Base-by-base conservation (phyloP, 2,329 filamentous ascomycete genomes). In the Cercospora citrullina region DNA sequence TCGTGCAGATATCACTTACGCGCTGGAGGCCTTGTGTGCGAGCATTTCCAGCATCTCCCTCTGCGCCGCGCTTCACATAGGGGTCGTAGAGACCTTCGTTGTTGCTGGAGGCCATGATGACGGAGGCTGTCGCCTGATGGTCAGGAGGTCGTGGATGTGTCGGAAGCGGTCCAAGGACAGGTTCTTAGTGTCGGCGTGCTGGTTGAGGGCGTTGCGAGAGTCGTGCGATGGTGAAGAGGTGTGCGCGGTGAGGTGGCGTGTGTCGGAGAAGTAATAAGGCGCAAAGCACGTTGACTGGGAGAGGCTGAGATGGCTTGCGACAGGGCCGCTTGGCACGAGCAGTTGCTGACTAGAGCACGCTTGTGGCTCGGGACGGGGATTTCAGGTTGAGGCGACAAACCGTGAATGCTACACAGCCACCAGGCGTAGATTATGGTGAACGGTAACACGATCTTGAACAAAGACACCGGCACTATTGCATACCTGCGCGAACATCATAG, bases 41-140 rank as follows among this genome's bases (percentile, higher is more conserved):
- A 63, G 65, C 60, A 64, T 71, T 71, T 53, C 67, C 65, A 42
- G 63, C 61, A 61, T 69, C 69, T 42, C 67, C 65, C 48, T 70
- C 71, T 60, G 70, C 72, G 51, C 71, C 72, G 58, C 72, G 72
- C 71, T 73, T 71, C 68, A 73, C 72, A 62, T 73, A 73, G 53
- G 72, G 72, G 71, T 73, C 72, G 65, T 73, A 73, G 66, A 73
- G 72, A 66, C 69, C 69, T 64, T 66, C 69, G 63, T 60, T 62
- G 61, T 71, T 70, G 69, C 60, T 72, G 67, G 36, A 63, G 60
- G 71, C 63, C 71, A 72, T 72, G 62, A 51, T 72, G 68, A 63
- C 53, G 61, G 63, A 42, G 42, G 64, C 21, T 53, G 28, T 65
- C 51, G 63, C 31, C 58, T 55, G 30, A 61, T 28, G 55, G 26